A percentile compares a stretch with the other conserved stretches of the same genome.
These are phyloP conservation scores for Entomortierella beljakovae DNA, from an alignment of 192 early-diverging fungal genomes.

Conservation along the genomic window DNA sequence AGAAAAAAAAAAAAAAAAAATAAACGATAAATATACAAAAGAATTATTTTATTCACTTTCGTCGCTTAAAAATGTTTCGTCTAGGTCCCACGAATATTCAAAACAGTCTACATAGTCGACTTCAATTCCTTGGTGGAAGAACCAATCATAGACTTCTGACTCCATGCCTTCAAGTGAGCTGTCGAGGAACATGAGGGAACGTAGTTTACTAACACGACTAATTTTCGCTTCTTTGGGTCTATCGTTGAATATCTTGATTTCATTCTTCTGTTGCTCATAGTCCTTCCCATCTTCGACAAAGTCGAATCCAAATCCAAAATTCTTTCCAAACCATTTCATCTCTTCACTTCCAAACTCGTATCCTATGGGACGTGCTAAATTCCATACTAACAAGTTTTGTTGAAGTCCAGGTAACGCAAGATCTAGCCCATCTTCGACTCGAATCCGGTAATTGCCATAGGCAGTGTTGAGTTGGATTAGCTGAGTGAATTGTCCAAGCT, in stretches of 20 bases:
- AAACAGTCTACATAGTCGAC: neutral
- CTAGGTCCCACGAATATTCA: neutral
- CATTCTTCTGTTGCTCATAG: neutral
- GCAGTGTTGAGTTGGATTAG: slow-evolving; percentile 15
- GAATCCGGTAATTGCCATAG: slow-evolving; percentile 13
- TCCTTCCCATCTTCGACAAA: neutral
- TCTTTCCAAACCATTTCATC: slow-evolving; percentile 12
- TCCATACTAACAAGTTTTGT: slow-evolving; percentile 1
- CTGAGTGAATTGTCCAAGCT: slow-evolving; percentile 5
- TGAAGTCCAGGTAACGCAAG: slow-evolving; percentile 13
- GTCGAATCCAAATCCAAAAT: slow-evolving; percentile 23
- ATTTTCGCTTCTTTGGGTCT: neutral
- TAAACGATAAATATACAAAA: neutral
- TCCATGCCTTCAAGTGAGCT: neutral
- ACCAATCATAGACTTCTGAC: slow-evolving; percentile 12
- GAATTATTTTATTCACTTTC: neutral
- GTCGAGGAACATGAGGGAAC: neutral
- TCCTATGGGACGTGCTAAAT: neutral
- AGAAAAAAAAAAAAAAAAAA: slow-evolving; percentile 34
- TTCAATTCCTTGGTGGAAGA: slow-evolving; percentile 6
- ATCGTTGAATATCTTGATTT: neutral
- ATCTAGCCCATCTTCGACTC: slow-evolving; percentile 14
- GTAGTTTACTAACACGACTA: neutral
- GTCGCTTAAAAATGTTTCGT: too few relatives aligned
- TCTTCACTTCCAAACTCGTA: neutral